Percentiles rank a stretch among this genome's conserved stretches.
Conservation (phyloP, 495 filamentous ascomycete genomes). For the Ascodesmis nigricans region DNA sequence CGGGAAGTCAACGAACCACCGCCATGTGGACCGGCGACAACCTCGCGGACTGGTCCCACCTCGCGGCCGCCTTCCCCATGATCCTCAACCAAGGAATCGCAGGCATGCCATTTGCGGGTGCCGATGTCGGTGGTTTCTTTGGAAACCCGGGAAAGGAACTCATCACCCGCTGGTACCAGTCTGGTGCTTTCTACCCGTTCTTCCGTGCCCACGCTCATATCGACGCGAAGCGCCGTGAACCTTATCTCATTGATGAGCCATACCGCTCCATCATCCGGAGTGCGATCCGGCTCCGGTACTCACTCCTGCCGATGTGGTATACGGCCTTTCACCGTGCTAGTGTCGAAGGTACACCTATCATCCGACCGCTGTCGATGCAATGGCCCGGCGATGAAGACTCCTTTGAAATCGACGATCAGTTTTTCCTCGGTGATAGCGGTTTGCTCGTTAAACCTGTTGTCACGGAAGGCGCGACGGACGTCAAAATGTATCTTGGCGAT, state of each 20-base stretch:
- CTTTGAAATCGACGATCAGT: conserved; percentile 75
- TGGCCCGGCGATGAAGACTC: conserved; percentile 72
- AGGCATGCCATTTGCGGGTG: conserved; percentile 83
- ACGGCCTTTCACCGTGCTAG: conserved; percentile 84
- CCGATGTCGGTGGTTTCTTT: conserved; percentile 95
- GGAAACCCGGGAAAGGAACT: conserved; percentile 85
- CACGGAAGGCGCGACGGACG: conserved; percentile 44
- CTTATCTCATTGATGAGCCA: conserved; percentile 68
- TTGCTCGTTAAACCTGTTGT: conserved; percentile 75
- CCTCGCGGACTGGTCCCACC: conserved; percentile 77
- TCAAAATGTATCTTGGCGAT: conserved; percentile 69
- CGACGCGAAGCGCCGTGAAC: conserved; percentile 80
- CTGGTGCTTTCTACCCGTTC: conserved; percentile 94
- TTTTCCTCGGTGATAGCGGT: conserved; percentile 72
- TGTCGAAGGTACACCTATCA: conserved; percentile 60
- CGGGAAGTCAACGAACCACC: conserved; percentile 67
- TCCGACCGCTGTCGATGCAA: conserved; percentile 76
- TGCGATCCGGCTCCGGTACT: conserved; percentile 71
- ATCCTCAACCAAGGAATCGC: conserved; percentile 74
- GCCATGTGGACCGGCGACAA: conserved; percentile 99
- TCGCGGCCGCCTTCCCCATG: conserved; percentile 74
- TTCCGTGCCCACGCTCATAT: conserved; percentile 98
- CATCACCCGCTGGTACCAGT: conserved; percentile 84
- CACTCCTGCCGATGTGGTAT: conserved; percentile 84
- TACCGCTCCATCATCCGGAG: conserved; percentile 69